Base-by-base conservation (phyloP, 306 rosid species). In the Oxytropis ochrocephala region DNA sequence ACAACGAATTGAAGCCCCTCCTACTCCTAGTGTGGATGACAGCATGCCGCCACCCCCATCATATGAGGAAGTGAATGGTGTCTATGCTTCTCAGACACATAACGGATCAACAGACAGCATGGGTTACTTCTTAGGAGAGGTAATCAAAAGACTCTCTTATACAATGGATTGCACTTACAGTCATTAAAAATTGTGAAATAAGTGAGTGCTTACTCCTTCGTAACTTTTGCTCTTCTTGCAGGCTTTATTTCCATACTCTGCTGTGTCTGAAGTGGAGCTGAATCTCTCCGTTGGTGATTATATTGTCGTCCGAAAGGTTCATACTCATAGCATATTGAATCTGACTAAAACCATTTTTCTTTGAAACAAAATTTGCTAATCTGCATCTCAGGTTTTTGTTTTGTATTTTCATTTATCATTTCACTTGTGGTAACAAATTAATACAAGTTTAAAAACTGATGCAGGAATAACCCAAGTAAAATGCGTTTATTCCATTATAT, bases 41-140 rank as follows among this genome's bases (percentile, higher is more conserved):
- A 72, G 64, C 68, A 83, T 84, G 91, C 88, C 99, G 13, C 95
- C 98, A 60, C 97, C 95, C 63, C 97, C 99, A 51, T 56, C 92
- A 74, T 94, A 91, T 76, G 99, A 94, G 79, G 97, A 91, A 84
- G 90, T 78, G 54, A 88, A 94, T 73, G 95, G 91, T 64, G 78
- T 91, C 62, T 87, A 78, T 82, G 92, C 96, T 75, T 87, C 99
- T 64, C 85, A 84, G 57, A 62, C 79, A 55, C 78, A 83, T 72
- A 88, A 94, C 77, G 97, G 96, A 76, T 53, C 83, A 43, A 84
- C 88, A 7, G 96, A 91, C 64, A 58, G 87, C 81, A 77, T 82
- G 87, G 84, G 87, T 52, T 94, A 87, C 87, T 94, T 94, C 82
- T 84, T 94, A 80, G 99, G 97, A 55, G 99, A 94, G 99, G 99